Percentiles rank a stretch among this genome's conserved stretches.
phyloP scores from a whole-genome alignment of 768 basidiomycete species.

The Calocybe cyanea region DNA sequence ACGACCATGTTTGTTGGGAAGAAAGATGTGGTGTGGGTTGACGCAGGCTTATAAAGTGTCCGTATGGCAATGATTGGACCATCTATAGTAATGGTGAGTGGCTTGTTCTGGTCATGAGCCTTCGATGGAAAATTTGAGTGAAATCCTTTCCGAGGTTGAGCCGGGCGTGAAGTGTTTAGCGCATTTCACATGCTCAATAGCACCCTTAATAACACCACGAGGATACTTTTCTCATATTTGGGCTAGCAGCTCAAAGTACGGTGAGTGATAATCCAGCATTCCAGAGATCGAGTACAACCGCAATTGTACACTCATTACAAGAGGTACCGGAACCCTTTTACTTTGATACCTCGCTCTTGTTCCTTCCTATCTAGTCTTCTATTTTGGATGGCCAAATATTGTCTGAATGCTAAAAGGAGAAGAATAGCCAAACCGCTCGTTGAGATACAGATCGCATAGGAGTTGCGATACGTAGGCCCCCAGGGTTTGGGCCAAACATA shows the following conservation, averaged over 20 bases:
- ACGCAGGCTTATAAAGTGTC: constrained; percentile 2
- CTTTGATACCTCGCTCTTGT: constrained; percentile 24
- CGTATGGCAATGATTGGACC: not conserved
- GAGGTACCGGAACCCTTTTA: constrained; percentile 43
- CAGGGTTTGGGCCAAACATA: constrained; percentile 67
- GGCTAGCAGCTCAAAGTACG: not conserved
- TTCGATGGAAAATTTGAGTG: too few species aligned
- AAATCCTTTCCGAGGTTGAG: too few species aligned
- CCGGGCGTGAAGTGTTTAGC: too few species aligned
- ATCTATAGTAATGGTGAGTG: not conserved
- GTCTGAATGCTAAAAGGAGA: constrained; percentile 47
- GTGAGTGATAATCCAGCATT: not conserved
- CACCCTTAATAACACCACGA: too few species aligned
- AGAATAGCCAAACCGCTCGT: constrained; percentile 46
- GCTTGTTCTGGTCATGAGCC: too few species aligned
- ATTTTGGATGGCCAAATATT: constrained; percentile 41
- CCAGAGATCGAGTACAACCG: not conserved
- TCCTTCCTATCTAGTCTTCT: constrained; percentile 35
- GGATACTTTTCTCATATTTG: too few species aligned
- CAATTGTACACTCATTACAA: constrained; percentile 27
- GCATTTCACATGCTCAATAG: too few species aligned
- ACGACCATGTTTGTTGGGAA: constrained; percentile 7
- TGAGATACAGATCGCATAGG: constrained; percentile 71
- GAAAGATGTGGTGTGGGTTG: constrained; percentile 2
- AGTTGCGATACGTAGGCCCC: constrained; percentile 68